A percentile compares a stretch with the other conserved stretches of the same genome.
Conservation (phyloP, 73 alveolate genomes). For the Symbiodinium pilosum region DNA sequence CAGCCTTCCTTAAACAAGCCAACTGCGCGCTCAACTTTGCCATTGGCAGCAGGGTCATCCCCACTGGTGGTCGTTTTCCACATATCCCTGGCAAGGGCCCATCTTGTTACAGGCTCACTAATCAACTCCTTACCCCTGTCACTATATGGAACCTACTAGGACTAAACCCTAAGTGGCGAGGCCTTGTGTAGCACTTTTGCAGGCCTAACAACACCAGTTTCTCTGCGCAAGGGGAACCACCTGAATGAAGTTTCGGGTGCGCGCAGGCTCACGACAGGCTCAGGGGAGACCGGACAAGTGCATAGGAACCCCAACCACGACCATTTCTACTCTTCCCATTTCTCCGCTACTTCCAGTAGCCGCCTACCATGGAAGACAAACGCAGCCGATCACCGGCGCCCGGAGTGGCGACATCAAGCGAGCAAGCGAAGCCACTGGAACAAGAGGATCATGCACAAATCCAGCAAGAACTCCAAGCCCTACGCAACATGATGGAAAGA, state of each 20-base stretch:
- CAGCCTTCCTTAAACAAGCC: no score
- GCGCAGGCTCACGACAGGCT: neutral
- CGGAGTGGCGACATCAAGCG: no score
- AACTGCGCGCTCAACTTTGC: neutral
- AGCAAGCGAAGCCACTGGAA: no score
- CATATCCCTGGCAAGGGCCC: neutral
- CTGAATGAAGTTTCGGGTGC: neutral
- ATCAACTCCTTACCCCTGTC: neutral
- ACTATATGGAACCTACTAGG: neutral
- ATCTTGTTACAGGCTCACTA: neutral
- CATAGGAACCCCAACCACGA: no score
- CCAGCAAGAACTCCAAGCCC: no score
- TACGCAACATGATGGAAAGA: no score
- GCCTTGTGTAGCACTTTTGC: neutral
- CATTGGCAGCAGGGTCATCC: neutral
- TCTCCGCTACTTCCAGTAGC: no score
- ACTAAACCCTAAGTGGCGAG: neutral
- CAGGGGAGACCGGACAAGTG: no score
- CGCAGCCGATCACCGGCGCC: no score
- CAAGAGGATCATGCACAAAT: no score
- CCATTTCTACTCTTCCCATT: no score
- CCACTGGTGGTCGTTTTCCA: neutral
- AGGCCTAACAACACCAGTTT: neutral
- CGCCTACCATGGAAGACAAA: no score
- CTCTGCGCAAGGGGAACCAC: neutral